phyloP scores from a whole-genome alignment of 192 early-diverging fungal genomes.

The Linnemannia hyalina region DNA sequence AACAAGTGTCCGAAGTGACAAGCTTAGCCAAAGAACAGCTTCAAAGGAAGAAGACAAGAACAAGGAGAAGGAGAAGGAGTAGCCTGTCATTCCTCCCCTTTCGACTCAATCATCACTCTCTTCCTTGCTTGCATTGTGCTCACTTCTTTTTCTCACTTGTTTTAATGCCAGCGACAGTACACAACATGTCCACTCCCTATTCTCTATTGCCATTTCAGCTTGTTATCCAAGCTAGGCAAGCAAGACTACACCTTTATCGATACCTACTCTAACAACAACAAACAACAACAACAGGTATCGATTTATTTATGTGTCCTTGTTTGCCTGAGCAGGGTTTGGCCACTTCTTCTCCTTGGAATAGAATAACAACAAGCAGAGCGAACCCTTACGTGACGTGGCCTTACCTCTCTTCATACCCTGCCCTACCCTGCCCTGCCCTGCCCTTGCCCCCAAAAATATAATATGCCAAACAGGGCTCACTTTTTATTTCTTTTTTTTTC shows the following conservation, averaged over 20 bases:
- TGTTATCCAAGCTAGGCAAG: neutral
- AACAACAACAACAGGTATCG: too few relatives aligned
- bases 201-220: neutral
- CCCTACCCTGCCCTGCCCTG: neutral
- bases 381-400: neutral
- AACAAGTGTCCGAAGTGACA: neutral
- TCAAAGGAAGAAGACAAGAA: neutral
- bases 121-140: neutral
- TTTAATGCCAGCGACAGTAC: neutral
- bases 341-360: too few relatives aligned
- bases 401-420: too few relatives aligned
- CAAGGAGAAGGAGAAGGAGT: neutral
- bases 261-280: neutral
- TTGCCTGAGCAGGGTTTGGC: too few relatives aligned
- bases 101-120: neutral
- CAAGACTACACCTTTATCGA: neutral
- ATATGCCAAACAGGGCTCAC: neutral
- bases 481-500: neutral
- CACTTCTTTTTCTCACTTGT: neutral
- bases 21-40: neutral
- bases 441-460: conserved; percentile 2
- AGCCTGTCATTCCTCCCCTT: neutral
- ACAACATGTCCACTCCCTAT: neutral
- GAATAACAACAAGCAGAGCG: neutral
- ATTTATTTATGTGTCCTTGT: too few relatives aligned